Evolutionary conservation across 805 yeast genomes (phyloP).

Genomic region (Kregervanrija fluxuum): DNA sequence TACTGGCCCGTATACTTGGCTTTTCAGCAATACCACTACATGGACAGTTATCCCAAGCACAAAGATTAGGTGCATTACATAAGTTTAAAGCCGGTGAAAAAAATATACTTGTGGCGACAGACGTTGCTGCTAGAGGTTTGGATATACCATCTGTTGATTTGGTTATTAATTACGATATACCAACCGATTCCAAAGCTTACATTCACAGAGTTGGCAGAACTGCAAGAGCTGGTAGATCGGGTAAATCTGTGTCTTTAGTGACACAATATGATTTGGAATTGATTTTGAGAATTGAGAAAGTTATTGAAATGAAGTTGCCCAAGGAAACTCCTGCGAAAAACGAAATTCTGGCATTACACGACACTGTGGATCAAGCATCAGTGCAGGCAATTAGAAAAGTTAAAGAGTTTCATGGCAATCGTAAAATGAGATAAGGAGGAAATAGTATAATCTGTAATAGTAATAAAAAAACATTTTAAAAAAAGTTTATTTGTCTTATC

Average conservation of each 20-base stretch:
- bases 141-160: slow-evolving; percentile 91
- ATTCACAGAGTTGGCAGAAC: slow-evolving; percentile 98
- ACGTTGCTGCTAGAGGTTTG: slow-evolving; percentile 93
- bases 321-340: slow-evolving; percentile 76
- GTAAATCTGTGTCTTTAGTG: slow-evolving; percentile 78
- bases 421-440: slow-evolving; percentile 5
- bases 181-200: slow-evolving; percentile 93
- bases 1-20: slow-evolving; percentile 71
- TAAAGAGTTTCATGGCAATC: slow-evolving; percentile 49
- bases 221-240: slow-evolving; percentile 89
- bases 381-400: slow-evolving; percentile 82
- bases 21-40: slow-evolving; percentile 89
- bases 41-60: slow-evolving; percentile 84
- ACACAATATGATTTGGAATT: slow-evolving; percentile 93
- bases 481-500: too few species aligned
- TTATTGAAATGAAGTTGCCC: slow-evolving; percentile 72
- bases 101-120: slow-evolving; percentile 71
- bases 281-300: slow-evolving; percentile 83
- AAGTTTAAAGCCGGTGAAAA: slow-evolving; percentile 69
- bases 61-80: slow-evolving; percentile 75
- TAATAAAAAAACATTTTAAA: background rate
- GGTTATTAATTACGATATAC: slow-evolving; percentile 87
- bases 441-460: background rate
- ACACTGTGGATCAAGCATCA: slow-evolving; percentile 84
- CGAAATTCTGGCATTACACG: slow-evolving; percentile 69